phyloP scores from a whole-genome alignment of 768 basidiomycete genomes.

The Leucocoprinus birnbaumii region DNA sequence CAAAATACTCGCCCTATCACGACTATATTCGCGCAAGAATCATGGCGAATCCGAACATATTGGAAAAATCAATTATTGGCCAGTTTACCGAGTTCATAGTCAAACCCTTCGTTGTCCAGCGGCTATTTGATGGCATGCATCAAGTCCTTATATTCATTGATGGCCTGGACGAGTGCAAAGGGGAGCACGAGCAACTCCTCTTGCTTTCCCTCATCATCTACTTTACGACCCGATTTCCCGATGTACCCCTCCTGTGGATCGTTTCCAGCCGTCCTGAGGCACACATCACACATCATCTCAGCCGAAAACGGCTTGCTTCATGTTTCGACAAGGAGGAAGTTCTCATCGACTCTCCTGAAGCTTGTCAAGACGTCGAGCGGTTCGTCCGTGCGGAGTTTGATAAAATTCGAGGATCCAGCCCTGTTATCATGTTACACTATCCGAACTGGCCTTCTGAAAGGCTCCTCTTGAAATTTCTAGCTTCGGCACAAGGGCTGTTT shows the following conservation, averaged over 20 bases:
- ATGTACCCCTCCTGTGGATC: background rate
- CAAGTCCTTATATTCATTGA: background rate
- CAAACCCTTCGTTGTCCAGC: slow-evolving; percentile 8
- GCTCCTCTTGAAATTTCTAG: no score
- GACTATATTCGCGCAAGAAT: slow-evolving; percentile 8
- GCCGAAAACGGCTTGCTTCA: background rate
- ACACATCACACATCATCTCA: background rate
- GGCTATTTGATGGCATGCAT: background rate
- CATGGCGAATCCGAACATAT: slow-evolving; percentile 2
- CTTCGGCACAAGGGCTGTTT: no score
- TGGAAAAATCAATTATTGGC: slow-evolving; percentile 1
- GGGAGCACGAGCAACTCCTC: background rate
- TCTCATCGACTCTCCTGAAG: background rate
- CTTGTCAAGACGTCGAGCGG: no score
- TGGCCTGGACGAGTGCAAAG: background rate
- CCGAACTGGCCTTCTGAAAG: no score
- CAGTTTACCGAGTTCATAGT: slow-evolving; percentile 16
- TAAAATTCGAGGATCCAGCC: no score
- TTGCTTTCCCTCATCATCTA: background rate
- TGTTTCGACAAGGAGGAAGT: background rate
- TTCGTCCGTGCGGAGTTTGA: no score
- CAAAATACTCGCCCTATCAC: background rate
- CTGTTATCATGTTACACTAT: no score
- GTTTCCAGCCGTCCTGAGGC: slow-evolving; percentile 5
- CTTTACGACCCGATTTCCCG: background rate